A percentile compares a stretch with the other conserved stretches of the same genome.
Evolutionary conservation across 2,329 filamentous ascomycete genomes (phyloP).

Genomic region (Neofusicoccum kwambonambiense): DNA sequence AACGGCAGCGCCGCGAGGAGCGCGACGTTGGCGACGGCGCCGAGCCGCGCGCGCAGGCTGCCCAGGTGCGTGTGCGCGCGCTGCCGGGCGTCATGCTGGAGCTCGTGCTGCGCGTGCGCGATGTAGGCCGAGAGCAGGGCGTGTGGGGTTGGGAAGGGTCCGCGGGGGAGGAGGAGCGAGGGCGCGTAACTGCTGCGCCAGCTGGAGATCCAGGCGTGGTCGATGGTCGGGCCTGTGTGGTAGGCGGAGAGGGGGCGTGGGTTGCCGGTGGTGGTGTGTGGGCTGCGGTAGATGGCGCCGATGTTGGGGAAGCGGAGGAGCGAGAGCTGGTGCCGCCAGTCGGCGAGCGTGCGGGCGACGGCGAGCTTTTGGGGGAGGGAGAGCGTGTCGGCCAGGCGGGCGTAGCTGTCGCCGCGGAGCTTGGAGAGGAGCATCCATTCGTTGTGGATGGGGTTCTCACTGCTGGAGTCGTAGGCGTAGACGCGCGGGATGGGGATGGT

Average conservation of each 20-base stretch:
- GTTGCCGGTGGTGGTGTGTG: too few species aligned
- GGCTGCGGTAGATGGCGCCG: neutral
- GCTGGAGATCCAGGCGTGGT: neutral
- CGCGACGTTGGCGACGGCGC: too few species aligned
- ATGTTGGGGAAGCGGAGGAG: neutral
- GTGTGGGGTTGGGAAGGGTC: neutral
- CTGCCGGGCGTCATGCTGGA: neutral
- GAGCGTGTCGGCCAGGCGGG: neutral
- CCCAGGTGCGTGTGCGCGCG: neutral
- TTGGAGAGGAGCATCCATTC: slow-evolving; percentile 29
- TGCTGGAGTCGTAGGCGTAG: slow-evolving; percentile 17
- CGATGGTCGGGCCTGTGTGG: neutral
- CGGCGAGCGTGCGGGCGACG: neutral
- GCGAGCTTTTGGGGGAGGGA: neutral
- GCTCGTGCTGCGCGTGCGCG: neutral
- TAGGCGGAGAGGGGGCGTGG: neutral
- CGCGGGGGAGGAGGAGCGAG: neutral
- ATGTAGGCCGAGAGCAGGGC: neutral
- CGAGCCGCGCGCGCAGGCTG: too few species aligned
- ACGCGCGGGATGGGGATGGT: slow-evolving; percentile 22
- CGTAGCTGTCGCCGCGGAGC: neutral
- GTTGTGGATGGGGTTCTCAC: slow-evolving; percentile 23
- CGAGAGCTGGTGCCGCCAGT: neutral
- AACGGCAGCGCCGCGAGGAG: too few species aligned
- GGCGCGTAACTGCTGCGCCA: neutral